A percentile compares a stretch with the other conserved stretches of the same genome.
Conservation (phyloP, 257 asterid species). For the Leptodermis oblonga region DNA sequence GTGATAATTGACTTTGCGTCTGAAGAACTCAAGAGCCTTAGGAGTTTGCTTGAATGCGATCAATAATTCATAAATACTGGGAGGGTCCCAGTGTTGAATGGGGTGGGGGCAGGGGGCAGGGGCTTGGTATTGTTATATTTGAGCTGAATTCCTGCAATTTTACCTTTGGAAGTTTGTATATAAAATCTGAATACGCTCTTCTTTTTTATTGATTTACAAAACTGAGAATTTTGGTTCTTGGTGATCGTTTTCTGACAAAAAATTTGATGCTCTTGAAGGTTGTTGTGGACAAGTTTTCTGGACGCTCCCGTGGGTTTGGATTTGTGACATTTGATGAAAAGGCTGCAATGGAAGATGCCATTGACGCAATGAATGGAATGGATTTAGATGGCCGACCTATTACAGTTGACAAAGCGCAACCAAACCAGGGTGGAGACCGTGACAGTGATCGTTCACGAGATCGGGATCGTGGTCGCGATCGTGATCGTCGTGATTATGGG, state of each 20-base stretch:
- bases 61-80: not conserved
- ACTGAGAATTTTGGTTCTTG: not conserved
- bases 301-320: slow-evolving; percentile 93
- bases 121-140: too few relatives aligned
- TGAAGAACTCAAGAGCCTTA: too few relatives aligned
- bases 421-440: slow-evolving; percentile 64
- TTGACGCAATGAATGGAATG: slow-evolving; percentile 84
- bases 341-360: slow-evolving; percentile 86
- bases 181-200: too few relatives aligned
- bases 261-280: slow-evolving; percentile 38
- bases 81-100: too few relatives aligned
- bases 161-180: not conserved
- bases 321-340: slow-evolving; percentile 88
- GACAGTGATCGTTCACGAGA: slow-evolving; percentile 55
- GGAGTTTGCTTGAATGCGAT: not conserved
- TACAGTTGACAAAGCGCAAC: slow-evolving; percentile 86
- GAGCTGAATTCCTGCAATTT: too few relatives aligned
- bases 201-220: too few relatives aligned
- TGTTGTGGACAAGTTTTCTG: slow-evolving; percentile 67
- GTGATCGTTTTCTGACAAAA: not conserved
- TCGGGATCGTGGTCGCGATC: slow-evolving; percentile 53
- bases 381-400: slow-evolving; percentile 84
- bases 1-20: not conserved
- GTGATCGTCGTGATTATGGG: slow-evolving; percentile 49
- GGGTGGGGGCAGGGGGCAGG: too few relatives aligned